A percentile compares a stretch with the other conserved stretches of the same genome.
Conservation (phyloP, 2,329 filamentous ascomycete genomes). For the Stagonosporopsis chrysanthemi region DNA sequence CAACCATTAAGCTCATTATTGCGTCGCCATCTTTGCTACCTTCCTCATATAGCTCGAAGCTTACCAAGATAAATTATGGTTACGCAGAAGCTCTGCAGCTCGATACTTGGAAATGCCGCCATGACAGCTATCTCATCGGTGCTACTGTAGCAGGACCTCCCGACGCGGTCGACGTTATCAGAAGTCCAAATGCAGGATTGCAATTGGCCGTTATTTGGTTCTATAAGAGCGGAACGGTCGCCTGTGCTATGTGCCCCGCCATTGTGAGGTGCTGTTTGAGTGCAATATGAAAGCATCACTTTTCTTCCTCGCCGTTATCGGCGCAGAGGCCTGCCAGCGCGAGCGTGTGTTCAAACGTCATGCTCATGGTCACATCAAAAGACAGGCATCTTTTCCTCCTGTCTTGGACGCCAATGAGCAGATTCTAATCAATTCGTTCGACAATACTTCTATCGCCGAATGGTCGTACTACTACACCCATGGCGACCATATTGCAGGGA, state of each 20-base stretch:
- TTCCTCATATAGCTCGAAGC: constrained; percentile 41
- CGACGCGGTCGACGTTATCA: constrained; percentile 32
- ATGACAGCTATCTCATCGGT: constrained; percentile 11
- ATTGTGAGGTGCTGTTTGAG: constrained; percentile 7
- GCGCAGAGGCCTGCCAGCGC: constrained; percentile 45
- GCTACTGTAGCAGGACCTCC: constrained; percentile 7
- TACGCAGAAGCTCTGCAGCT: constrained; percentile 21
- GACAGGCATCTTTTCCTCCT: constrained; percentile 44
- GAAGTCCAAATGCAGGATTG: neutral
- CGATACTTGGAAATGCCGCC: constrained; percentile 19
- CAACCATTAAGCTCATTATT: constrained; percentile 22
- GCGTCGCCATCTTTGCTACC: constrained; percentile 33
- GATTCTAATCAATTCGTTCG: constrained; percentile 52
- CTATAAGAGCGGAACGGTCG: neutral
- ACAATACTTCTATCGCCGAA: constrained; percentile 49
- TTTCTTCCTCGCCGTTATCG: constrained; percentile 40
- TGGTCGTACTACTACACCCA: constrained; percentile 53
- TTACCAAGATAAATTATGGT: constrained; percentile 21
- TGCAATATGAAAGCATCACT: constrained; percentile 37
- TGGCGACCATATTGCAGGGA: constrained; percentile 44
- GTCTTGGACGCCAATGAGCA: constrained; percentile 48
- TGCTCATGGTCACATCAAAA: constrained; percentile 35
- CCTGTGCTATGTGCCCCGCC: constrained; percentile 6
- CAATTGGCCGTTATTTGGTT: neutral
- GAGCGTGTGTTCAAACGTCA: constrained; percentile 37